Percentiles rank a stretch among this genome's conserved stretches.
Evolutionary conservation across 2,329 filamentous ascomycete genomes (phyloP).

Genomic region (Aspergillus sp.): DNA sequence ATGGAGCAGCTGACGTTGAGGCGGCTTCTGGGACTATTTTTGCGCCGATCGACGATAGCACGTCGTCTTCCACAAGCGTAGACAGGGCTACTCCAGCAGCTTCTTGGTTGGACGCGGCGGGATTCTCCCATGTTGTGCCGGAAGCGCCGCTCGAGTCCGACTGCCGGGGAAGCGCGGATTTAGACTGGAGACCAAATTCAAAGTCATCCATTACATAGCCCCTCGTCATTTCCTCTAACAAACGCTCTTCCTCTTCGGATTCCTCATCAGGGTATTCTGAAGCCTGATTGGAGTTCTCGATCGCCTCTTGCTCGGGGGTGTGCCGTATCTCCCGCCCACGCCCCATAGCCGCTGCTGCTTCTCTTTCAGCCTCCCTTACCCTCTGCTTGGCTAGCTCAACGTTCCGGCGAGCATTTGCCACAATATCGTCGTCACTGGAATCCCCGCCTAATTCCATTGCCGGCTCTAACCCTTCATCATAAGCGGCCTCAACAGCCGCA

Average conservation of each 20-base stretch:
- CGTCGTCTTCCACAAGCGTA: constrained; percentile 58
- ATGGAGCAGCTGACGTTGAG: constrained; percentile 33
- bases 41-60: constrained; percentile 27
- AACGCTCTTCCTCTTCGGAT: constrained; percentile 62
- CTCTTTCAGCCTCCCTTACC: constrained; percentile 63
- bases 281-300: constrained; percentile 13
- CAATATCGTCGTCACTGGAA: constrained; percentile 23
- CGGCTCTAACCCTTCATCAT: constrained; percentile 81
- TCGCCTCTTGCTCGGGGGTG: constrained; percentile 21
- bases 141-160: constrained; percentile 74
- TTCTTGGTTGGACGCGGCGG: constrained; percentile 61
- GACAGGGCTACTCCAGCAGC: constrained; percentile 60
- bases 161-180: constrained; percentile 61
- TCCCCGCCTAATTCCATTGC: constrained; percentile 30
- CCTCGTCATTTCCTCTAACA: constrained; percentile 79
- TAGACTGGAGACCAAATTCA: constrained; percentile 59
- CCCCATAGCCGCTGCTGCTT: constrained; percentile 54
- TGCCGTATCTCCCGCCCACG: constrained; percentile 50
- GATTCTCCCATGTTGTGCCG: constrained; percentile 72
- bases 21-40: constrained; percentile 24
- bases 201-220: constrained; percentile 79
- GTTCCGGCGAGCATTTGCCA: constrained; percentile 49
- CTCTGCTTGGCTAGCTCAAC: constrained; percentile 68
- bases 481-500: constrained; percentile 90
- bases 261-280: constrained; percentile 51